Evolutionary conservation across 129 eudicot species (phyloP).

Genomic region (Tanacetum coccineum): DNA sequence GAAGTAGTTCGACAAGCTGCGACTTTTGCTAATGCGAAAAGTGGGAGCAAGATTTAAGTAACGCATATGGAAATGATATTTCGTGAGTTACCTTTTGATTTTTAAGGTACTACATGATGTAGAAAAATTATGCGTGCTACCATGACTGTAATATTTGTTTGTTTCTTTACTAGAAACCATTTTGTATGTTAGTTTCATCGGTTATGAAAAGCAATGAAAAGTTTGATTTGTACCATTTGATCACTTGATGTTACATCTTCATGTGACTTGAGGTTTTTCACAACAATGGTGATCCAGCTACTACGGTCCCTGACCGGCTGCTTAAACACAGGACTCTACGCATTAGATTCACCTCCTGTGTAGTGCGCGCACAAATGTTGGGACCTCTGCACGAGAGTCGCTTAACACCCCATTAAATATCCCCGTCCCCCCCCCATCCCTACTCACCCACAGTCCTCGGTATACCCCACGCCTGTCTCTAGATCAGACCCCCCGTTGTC

Average conservation of each 20-base stretch:
- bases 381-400: no score
- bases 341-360: no score
- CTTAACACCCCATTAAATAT: no score
- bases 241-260: slow-evolving; percentile 13
- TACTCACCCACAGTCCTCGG: no score
- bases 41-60: slow-evolving; percentile 61
- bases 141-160: background rate
- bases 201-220: slow-evolving; percentile 1
- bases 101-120: slow-evolving; percentile 45
- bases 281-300: no score
- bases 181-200: slow-evolving; percentile 3
- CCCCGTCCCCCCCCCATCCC: no score
- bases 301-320: no score
- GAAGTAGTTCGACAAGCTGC: slow-evolving; percentile 88
- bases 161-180: background rate
- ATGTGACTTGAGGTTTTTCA: no score
- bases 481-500: no score
- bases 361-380: no score
- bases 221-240: background rate
- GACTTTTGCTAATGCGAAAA: slow-evolving; percentile 83
- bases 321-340: no score
- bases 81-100: slow-evolving; percentile 82
- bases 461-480: no score
- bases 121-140: slow-evolving; percentile 8
- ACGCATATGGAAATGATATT: slow-evolving; percentile 91